These are phyloP conservation scores for Geotrichum fermentans DNA, from an alignment of 1,139 yeast species.

Conservation along the genomic window DNA sequence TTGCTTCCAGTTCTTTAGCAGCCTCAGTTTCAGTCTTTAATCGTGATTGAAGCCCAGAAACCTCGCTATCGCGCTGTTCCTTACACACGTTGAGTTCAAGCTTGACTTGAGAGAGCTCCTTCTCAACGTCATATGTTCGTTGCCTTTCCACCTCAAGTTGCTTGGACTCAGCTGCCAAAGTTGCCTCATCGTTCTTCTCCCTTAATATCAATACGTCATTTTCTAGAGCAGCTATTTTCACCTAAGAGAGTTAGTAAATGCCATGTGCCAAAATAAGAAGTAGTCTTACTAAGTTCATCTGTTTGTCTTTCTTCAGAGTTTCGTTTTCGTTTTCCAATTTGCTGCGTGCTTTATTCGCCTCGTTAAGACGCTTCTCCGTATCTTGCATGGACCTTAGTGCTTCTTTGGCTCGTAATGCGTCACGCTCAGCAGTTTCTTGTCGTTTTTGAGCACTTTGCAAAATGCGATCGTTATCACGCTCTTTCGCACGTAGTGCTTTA, in stretches of 20 bases:
- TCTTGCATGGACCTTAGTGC: constrained; percentile 24
- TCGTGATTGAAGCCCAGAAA: constrained; percentile 27
- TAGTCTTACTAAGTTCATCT: constrained; percentile 8
- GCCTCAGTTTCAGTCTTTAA: constrained; percentile 24
- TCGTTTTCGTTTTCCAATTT: constrained; percentile 28
- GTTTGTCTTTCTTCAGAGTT: constrained; percentile 24
- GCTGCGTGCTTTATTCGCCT: constrained; percentile 22
- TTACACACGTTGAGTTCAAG: constrained; percentile 22
- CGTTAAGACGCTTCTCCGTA: constrained; percentile 23
- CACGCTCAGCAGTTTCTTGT: constrained; percentile 26
- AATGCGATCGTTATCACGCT: constrained; percentile 34
- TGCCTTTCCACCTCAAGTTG: constrained; percentile 24
- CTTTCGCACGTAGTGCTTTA: constrained; percentile 54
- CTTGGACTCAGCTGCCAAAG: constrained; percentile 25
- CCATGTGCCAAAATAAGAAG: background rate
- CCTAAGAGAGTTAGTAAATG: constrained; percentile 12
- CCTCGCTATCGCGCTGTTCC: constrained; percentile 25
- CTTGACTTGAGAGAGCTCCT: constrained; percentile 23
- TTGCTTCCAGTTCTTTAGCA: constrained; percentile 22
- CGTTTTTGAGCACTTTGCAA: constrained; percentile 25
- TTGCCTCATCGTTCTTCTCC: constrained; percentile 28
- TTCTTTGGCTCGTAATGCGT: constrained; percentile 23
- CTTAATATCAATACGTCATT: constrained; percentile 25
- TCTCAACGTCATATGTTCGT: constrained; percentile 20
- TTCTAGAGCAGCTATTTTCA: constrained; percentile 24